Base-by-base conservation (phyloP, 2,329 filamentous ascomycete genomes). In the Penicillium sp. region DNA sequence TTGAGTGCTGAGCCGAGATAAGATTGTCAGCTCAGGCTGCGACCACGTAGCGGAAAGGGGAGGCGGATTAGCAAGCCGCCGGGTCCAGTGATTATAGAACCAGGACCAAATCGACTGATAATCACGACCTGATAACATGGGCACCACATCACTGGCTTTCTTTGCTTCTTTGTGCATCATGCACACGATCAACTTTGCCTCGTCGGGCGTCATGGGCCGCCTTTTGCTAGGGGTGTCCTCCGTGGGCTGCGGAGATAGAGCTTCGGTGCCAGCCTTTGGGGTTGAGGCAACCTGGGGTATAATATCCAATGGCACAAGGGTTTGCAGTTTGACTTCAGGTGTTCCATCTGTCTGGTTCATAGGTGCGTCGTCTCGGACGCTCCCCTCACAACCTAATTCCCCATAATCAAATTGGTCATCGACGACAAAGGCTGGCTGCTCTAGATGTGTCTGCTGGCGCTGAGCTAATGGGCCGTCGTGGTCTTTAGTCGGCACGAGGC, bases 101-200 rank as follows among this genome's bases (percentile, higher is more conserved):
- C 68, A 72, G 10, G 62, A 34, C 32, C 49, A 55, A 9, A 73
- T 47, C 19, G 63, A 51, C 7, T 52, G 34, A 38, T 62, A 39
- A 9, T 55, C 65, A 29, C 61, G 64, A 23, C 60, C 53, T 4
- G 70, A 70, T 14, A 73, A 52, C 49, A 57, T 47, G n/a, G 59
- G 49, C n/a, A 59, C 34, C 32, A 73, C 65, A 5, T 73, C 65
- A 26, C 63, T 67, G 65, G 66, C 71, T 42, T 55, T 63, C 44
- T 60, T 66, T 30, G 54, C 44, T 27, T 69, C 57, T 10, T 67
- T 55, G 39, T 67, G 58, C 55, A 65, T 67, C 65, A 71, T 62
- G 46, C 53, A 55, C 14, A 72, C 59, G 47, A 73, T 65, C 18
- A 68, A 42, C 47, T 60, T 69, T 29, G 62, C 65, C 48, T 73